Percentiles rank a stretch among this genome's conserved stretches.
phyloP scores from a whole-genome alignment of 116 monocot species.

The Cymodocea nodosa region DNA sequence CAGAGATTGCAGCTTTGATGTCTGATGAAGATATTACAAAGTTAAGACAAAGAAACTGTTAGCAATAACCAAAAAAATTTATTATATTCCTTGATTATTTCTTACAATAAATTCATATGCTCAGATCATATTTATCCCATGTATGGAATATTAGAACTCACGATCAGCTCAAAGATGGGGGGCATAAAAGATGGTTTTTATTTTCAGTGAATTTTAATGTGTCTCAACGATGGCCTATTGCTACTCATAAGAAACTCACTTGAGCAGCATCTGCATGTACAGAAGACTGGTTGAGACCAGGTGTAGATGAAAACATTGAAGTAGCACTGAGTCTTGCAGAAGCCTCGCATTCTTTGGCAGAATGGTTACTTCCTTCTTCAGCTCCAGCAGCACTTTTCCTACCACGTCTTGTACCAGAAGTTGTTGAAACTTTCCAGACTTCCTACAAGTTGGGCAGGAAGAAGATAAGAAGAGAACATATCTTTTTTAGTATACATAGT shows the following conservation, averaged over 20 bases:
- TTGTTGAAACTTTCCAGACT: constrained; percentile 99
- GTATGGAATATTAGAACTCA: too few species aligned
- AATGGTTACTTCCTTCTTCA: constrained; percentile 46
- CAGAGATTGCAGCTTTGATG: constrained; percentile 37
- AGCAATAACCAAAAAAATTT: too few species aligned
- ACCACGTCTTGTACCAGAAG: constrained; percentile 63
- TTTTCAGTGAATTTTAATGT: neutral
- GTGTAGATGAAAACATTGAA: too few species aligned
- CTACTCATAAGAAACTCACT: constrained; percentile 28
- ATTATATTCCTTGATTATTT: too few species aligned
- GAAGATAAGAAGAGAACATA: neutral
- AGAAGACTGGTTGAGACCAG: constrained; percentile 21
- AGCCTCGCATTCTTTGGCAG: constrained; percentile 47
- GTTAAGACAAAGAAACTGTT: neutral
- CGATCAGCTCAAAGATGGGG: neutral
- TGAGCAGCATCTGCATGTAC: constrained; percentile 45
- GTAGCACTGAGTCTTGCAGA: constrained; percentile 26
- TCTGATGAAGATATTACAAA: constrained; percentile 9
- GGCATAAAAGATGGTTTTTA: neutral
- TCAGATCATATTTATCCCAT: too few species aligned
- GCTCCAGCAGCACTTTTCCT: constrained; percentile 42
- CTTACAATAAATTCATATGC: too few species aligned
- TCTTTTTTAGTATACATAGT: neutral
- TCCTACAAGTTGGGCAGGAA: constrained; percentile 39
- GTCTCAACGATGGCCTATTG: neutral